Evolutionary conservation across 495 filamentous ascomycete genomes (phyloP).

Genomic region (Entonaema liquescens): DNA sequence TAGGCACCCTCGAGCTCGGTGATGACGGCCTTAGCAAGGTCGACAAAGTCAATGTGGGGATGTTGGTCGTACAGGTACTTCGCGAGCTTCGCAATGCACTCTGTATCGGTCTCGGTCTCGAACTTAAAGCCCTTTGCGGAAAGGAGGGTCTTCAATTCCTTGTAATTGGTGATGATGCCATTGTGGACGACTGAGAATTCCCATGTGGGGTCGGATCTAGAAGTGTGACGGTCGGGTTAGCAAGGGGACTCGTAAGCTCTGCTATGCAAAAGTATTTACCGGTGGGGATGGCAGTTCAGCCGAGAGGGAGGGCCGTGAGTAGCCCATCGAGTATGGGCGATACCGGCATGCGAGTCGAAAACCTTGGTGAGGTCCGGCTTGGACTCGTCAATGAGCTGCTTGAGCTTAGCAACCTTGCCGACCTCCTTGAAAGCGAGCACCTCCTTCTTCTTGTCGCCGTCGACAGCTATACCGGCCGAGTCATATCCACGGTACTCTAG

Average conservation of each 20-base stretch:
- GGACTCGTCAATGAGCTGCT: slow-evolving; percentile 85
- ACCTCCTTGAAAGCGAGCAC: slow-evolving; percentile 98
- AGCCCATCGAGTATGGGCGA: slow-evolving; percentile 98
- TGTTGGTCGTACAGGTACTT: slow-evolving; percentile 98
- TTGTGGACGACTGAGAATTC: slow-evolving; percentile 98
- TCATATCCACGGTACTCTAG: slow-evolving; percentile 98
- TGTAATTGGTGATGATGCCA: slow-evolving; percentile 99
- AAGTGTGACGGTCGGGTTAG: slow-evolving; percentile 25
- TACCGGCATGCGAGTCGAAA: slow-evolving; percentile 97
- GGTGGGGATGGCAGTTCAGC: slow-evolving; percentile 96
- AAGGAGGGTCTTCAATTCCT: slow-evolving; percentile 93
- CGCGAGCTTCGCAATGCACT: slow-evolving; percentile 98
- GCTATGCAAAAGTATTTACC: slow-evolving; percentile 64
- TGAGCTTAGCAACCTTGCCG: slow-evolving; percentile 96
- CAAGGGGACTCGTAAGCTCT: slow-evolving; percentile 43
- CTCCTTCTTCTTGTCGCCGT: slow-evolving; percentile 98
- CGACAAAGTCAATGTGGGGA: slow-evolving; percentile 93
- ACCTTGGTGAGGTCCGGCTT: slow-evolving; percentile 86
- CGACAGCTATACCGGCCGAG: slow-evolving; percentile 93
- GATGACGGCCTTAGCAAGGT: slow-evolving; percentile 95
- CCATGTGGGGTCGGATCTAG: slow-evolving; percentile 80
- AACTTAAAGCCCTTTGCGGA: slow-evolving; percentile 96
- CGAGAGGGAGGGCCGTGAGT: slow-evolving; percentile 95
- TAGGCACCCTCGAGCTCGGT: slow-evolving; percentile 98
- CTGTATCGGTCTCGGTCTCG: slow-evolving; percentile 98